phyloP scores from a whole-genome alignment of 2,329 filamentous ascomycete genomes.

The Scedosporium dehoogii region DNA sequence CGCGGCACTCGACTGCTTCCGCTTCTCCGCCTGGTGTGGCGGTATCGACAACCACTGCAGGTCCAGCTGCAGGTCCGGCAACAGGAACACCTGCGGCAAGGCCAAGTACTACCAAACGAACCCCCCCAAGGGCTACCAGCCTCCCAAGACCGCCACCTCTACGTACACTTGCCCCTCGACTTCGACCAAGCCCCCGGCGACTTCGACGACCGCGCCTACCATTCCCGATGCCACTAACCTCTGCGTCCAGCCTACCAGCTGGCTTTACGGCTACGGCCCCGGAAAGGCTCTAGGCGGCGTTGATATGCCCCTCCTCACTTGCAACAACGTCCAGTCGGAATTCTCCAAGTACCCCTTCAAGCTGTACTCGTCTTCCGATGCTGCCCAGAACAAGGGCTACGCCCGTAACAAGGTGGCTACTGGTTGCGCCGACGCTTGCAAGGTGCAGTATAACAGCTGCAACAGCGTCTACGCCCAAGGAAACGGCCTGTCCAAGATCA shows the following conservation, averaged over 20 bases:
- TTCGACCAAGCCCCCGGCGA: slow-evolving; percentile 14
- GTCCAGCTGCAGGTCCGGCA: slow-evolving; percentile 21
- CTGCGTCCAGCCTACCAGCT: slow-evolving; percentile 42
- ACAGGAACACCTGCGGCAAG: slow-evolving; percentile 27
- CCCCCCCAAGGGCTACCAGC: slow-evolving; percentile 25
- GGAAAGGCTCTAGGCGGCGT: slow-evolving; percentile 47
- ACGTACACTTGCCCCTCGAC: slow-evolving; percentile 20
- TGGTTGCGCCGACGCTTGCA: slow-evolving; percentile 43
- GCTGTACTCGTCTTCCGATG: slow-evolving; percentile 36
- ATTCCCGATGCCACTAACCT: slow-evolving; percentile 39
- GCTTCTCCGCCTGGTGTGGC: slow-evolving; percentile 40
- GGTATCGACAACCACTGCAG: slow-evolving; percentile 34
- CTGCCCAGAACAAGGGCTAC: slow-evolving; percentile 33
- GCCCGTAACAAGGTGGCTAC: slow-evolving; percentile 21
- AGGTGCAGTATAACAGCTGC: slow-evolving; percentile 40
- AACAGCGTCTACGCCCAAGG: slow-evolving; percentile 36
- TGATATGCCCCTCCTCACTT: slow-evolving; percentile 40
- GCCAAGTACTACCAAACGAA: slow-evolving; percentile 30
- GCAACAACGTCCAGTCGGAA: slow-evolving; percentile 39
- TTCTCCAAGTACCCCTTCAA: slow-evolving; percentile 37
- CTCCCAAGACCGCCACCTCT: slow-evolving; percentile 18
- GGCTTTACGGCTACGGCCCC: slow-evolving; percentile 57
- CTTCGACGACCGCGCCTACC: slow-evolving; percentile 22
- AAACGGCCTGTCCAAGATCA: slow-evolving; percentile 30
- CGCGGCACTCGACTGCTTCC: slow-evolving; percentile 36